Conservation (phyloP, 2,329 filamentous ascomycete genomes). For the Xylaria sp. region DNA sequence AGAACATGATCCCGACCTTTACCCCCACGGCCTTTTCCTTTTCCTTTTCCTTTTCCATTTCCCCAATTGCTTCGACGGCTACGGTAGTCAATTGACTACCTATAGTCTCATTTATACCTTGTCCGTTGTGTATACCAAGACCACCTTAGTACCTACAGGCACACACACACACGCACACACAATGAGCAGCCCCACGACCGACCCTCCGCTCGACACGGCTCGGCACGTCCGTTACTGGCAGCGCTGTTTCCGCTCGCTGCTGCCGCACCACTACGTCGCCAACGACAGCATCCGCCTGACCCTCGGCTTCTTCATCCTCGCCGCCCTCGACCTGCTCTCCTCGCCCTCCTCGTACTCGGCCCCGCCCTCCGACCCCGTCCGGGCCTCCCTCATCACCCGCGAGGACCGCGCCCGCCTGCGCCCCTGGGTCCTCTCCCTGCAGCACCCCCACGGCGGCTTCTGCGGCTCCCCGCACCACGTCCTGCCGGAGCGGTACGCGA, state of each 20-base stretch:
- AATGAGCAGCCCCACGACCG: conserved; percentile 22
- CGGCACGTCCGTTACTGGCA: conserved; percentile 91
- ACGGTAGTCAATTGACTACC: too few relatives aligned
- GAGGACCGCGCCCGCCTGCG: conserved; percentile 50
- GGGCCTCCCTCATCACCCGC: conserved; percentile 54
- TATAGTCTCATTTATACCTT: too few relatives aligned
- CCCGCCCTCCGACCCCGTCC: conserved; percentile 49
- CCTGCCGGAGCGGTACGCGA: conserved; percentile 40
- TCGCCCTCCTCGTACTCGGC: conserved; percentile 55
- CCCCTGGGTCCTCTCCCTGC: conserved; percentile 85
- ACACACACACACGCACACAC: neutral
- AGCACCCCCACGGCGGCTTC: conserved; percentile 86
- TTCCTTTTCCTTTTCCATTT: too few relatives aligned
- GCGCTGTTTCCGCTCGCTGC: conserved; percentile 78
- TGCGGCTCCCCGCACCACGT: conserved; percentile 77
- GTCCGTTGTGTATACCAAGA: too few relatives aligned
- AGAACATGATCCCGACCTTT: too few relatives aligned
- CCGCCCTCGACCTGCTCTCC: conserved; percentile 80
- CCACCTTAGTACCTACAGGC: neutral
- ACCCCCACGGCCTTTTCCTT: too few relatives aligned
- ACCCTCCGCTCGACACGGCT: conserved; percentile 54
- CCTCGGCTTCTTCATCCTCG: conserved; percentile 85
- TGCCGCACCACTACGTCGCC: conserved; percentile 81
- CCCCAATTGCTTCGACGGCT: too few relatives aligned
- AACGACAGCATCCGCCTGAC: conserved; percentile 91